Conservation (phyloP, 1,139 yeast genomes). For the Magnusiomyces tetraspermus region DNA sequence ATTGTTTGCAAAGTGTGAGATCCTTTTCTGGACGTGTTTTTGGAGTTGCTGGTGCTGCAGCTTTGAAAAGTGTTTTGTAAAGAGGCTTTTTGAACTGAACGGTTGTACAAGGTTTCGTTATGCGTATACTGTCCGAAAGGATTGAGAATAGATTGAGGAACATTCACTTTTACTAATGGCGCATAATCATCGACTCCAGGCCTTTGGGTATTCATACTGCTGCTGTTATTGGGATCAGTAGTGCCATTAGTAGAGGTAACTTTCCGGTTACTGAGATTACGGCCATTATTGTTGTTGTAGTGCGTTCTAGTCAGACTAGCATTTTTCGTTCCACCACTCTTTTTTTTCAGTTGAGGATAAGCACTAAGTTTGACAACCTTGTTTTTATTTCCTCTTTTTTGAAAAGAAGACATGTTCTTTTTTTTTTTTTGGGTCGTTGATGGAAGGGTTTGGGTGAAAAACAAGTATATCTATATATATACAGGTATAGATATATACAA, state of each 20-base stretch:
- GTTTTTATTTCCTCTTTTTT: neutral
- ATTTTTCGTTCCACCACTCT: neutral
- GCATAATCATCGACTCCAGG: too few relatives aligned
- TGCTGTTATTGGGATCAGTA: too few relatives aligned
- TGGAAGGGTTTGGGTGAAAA: too few relatives aligned
- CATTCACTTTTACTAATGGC: neutral
- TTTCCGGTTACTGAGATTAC: too few relatives aligned
- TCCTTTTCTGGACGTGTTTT: neutral
- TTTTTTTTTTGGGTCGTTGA: neutral
- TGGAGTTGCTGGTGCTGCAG: neutral
- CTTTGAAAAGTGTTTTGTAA: neutral
- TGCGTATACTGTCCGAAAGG: neutral
- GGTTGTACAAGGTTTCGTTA: too few relatives aligned
- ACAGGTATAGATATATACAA: too few relatives aligned
- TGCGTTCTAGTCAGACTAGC: neutral
- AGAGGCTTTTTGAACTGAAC: neutral
- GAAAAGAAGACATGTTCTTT: neutral
- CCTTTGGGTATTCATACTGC: too few relatives aligned
- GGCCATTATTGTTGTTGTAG: neutral
- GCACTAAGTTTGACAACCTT: neutral
- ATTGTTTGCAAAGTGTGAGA: neutral
- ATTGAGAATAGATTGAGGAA: neutral
- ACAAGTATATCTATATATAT: too few relatives aligned
- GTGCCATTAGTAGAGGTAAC: too few relatives aligned
- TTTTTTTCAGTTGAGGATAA: neutral